phyloP scores from a whole-genome alignment of 805 yeast species.

The Candida schatavii region DNA sequence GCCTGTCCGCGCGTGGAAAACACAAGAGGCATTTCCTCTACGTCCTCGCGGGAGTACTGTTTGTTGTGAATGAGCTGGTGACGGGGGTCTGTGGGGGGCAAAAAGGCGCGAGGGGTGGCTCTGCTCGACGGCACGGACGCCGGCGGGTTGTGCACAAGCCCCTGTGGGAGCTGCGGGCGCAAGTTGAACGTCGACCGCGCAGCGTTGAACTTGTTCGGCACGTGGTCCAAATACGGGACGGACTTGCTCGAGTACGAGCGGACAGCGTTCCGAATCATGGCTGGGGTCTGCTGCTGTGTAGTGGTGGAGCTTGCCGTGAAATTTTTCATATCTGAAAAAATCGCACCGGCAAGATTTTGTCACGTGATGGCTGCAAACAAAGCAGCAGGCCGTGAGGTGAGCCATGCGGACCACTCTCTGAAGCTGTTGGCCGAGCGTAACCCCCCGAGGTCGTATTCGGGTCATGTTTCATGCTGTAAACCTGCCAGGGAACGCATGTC shows the following conservation, averaged over 20 bases:
- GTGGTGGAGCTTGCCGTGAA: no score
- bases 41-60: conserved; percentile 28
- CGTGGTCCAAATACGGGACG: conserved; percentile 38
- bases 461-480: no score
- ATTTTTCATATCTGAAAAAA: no score
- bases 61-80: conserved; percentile 33
- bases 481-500: no score
- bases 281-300: no score
- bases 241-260: conserved; percentile 14
- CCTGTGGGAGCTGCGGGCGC: conserved; percentile 51
- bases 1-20: conserved; percentile 37
- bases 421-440: no score
- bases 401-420: no score
- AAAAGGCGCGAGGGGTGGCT: conserved; percentile 67
- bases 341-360: no score
- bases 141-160: conserved; percentile 64
- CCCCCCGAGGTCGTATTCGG: no score
- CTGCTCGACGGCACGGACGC: conserved; percentile 45
- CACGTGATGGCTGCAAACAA: no score
- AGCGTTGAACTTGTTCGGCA: conserved; percentile 57
- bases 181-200: conserved; percentile 65
- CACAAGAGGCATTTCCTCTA: conserved; percentile 41
- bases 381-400: no score
- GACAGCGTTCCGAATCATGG: neutral
- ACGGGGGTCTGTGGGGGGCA: conserved; percentile 63